Conservation (phyloP, 2,329 filamentous ascomycete species). For the Diaporthe humulicola region DNA sequence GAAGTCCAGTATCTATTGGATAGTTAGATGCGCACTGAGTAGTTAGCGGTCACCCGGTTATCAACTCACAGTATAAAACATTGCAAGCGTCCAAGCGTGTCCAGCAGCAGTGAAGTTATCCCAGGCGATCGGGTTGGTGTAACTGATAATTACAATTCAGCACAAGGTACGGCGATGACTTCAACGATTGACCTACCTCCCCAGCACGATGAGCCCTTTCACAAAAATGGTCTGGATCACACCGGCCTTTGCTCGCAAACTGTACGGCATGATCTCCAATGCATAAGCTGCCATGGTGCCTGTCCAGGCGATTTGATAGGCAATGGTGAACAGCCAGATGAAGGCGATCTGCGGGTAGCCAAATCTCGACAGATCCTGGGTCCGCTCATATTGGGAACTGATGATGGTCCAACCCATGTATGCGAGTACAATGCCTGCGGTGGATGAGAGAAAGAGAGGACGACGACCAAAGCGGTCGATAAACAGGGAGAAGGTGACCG, state of each 20-base stretch:
- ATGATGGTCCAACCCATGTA: constrained; percentile 59
- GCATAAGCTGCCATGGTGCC: constrained; percentile 66
- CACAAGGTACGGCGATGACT: neutral
- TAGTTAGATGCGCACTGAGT: neutral
- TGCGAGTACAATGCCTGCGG: constrained; percentile 44
- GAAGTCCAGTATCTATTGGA: constrained; percentile 64
- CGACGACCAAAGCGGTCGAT: constrained; percentile 66
- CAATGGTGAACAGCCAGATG: constrained; percentile 67
- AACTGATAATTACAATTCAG: constrained; percentile 48
- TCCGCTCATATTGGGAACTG: constrained; percentile 64
- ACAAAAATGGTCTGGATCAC: constrained; percentile 72
- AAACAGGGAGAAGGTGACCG: constrained; percentile 12
- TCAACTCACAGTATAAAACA: constrained; percentile 63
- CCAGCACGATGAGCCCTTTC: constrained; percentile 69
- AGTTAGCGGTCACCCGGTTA: too few species aligned
- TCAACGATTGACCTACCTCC: constrained; percentile 57
- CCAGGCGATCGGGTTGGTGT: constrained; percentile 72
- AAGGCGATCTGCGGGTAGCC: constrained; percentile 66
- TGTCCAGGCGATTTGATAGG: constrained; percentile 68
- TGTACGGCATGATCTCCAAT: constrained; percentile 67
- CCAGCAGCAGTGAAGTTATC: constrained; percentile 58
- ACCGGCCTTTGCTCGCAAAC: constrained; percentile 65
- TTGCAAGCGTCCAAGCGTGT: constrained; percentile 69
- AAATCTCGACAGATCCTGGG: constrained; percentile 57
- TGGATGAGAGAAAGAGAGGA: constrained; percentile 65